Conservation (phyloP, 192 early-diverging fungal species). For the Coemansia sp. region DNA sequence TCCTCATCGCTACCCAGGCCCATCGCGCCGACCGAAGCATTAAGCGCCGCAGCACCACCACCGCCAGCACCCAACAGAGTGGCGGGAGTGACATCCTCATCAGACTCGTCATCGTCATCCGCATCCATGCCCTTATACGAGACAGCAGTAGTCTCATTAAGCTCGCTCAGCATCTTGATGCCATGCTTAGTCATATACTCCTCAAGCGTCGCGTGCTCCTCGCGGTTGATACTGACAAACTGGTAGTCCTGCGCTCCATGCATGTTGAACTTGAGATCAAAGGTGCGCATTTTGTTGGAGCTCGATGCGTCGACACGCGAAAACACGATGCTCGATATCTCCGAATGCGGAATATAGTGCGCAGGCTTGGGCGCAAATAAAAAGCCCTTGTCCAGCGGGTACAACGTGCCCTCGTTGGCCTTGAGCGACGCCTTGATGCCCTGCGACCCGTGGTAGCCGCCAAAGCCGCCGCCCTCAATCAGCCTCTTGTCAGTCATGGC, state of each 20-base stretch:
- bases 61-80: background rate
- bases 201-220: conserved; percentile 85
- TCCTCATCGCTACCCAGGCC: conserved; percentile 68
- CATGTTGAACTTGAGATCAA: conserved; percentile 95
- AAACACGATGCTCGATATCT: conserved; percentile 87
- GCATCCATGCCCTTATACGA: conserved; percentile 48
- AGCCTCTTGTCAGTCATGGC: conserved; percentile 79
- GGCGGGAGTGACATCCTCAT: conserved; percentile 16
- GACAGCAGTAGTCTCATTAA: conserved; percentile 57
- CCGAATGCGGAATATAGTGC: conserved; percentile 82
- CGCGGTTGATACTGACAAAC: conserved; percentile 88
- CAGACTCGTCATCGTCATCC: conserved; percentile 21
- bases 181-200: conserved; percentile 82
- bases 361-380: conserved; percentile 93
- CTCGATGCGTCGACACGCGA: conserved; percentile 69
- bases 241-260: conserved; percentile 75
- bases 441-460: conserved; percentile 72
- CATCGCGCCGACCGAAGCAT: conserved; percentile 23
- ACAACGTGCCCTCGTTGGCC: conserved; percentile 94
- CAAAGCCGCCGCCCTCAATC: conserved; percentile 66
- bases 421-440: conserved; percentile 96
- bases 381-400: conserved; percentile 93
- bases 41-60: conserved; percentile 20
- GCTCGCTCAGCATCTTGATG: conserved; percentile 77
- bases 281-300: conserved; percentile 67